Evolutionary conservation across 805 yeast species (phyloP), one percentile per base, ranked within the genome.

Genomic region (Cyberlindnera mississippiensis): DNA sequence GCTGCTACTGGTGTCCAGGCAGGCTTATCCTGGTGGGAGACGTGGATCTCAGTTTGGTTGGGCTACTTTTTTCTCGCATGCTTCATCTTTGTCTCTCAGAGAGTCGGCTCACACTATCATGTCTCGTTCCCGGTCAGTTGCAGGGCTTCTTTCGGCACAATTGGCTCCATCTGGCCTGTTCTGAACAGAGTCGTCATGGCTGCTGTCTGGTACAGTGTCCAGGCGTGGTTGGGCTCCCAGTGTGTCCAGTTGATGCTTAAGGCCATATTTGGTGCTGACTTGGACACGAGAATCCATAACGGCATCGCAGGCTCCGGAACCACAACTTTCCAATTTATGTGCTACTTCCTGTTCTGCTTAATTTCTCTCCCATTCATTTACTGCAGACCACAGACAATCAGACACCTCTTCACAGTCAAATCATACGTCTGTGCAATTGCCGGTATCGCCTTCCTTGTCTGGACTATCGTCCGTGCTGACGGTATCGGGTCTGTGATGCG

Each of bases 11-110:
- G 95, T 54, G 82, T 84, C 43, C 69, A 72, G 40, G 77, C 80
- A 17, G 93, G 93, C 10, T 66, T 88, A 63, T 75, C 82, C 14
- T 87, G 96, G 95, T 88, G 95, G 95, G 89, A 82, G 58, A 80
- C 85, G 11, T 88, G 96, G 95, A 65, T 88, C 29, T 76, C 93
- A 1, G 93, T 88, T 19, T 86, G 95, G 93, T 48, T 88, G 14
- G 96, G 96, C 6, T 88, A 88, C 61, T 57, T 71, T 15, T 62
- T 85, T 35, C 78, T 85, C 47, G 93, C 85, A 47, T 51, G 73
- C 1, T 85, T 87, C 52, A 82, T 89, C 27, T 73, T 77, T 4
- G 57, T 79, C n/a, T 72, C 85, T 15, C 85, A 95, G 17, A 71
- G 95, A 53, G 75, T 85, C 39, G 96, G 96, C 51, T 73, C 88